phyloP scores from a whole-genome alignment of 768 basidiomycete species.

The Kwoniella europaea region DNA sequence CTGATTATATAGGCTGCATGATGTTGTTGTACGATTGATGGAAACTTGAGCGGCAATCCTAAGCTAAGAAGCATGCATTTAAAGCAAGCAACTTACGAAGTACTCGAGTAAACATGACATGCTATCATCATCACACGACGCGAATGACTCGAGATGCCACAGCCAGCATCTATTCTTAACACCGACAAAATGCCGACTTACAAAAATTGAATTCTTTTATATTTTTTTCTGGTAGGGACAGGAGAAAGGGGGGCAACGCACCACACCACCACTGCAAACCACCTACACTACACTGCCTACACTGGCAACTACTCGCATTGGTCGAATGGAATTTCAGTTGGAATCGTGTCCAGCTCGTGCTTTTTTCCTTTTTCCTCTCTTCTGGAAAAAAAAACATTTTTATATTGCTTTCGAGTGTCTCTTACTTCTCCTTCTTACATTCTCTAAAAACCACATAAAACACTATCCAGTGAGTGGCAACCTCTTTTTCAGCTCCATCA shows the following conservation, averaged over 20 bases:
- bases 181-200: constrained; percentile 1
- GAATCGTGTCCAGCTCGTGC: constrained; percentile 13
- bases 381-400: background rate
- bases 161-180: background rate
- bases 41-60: background rate
- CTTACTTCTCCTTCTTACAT: constrained; percentile 9
- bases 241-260: constrained; percentile 7
- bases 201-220: background rate
- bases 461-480: constrained; percentile 11
- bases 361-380: constrained; percentile 2
- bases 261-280: background rate
- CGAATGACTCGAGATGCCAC: constrained; percentile 4
- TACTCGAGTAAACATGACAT: constrained; percentile 1
- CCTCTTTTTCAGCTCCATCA: too few species aligned
- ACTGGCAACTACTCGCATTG: background rate
- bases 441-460: background rate
- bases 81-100: background rate
- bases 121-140: constrained; percentile 7
- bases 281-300: too few species aligned
- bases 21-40: background rate
- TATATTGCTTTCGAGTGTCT: background rate
- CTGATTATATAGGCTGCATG: background rate
- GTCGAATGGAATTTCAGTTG: background rate
- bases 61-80: background rate
- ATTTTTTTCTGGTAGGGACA: constrained; percentile 1